A percentile compares a stretch with the other conserved stretches of the same genome.
phyloP scores from a whole-genome alignment of 129 eudicot genomes.

The Pseudognaphalium luteoalbum region DNA sequence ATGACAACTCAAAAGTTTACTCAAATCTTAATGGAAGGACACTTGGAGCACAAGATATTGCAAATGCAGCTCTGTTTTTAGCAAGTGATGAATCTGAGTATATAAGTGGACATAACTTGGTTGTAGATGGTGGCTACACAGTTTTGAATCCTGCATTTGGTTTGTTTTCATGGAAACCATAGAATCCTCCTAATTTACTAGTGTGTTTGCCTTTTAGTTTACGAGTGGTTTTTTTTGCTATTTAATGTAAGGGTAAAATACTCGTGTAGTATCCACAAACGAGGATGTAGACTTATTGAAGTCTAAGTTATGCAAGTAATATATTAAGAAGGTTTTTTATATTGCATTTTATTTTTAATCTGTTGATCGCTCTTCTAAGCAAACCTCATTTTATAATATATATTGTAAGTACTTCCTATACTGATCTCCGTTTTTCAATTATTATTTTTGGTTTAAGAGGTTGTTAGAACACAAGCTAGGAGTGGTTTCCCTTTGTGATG shows the following conservation, averaged over 20 bases:
- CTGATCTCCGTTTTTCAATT: too few species aligned
- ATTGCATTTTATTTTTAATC: too few species aligned
- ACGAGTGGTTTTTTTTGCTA: neutral
- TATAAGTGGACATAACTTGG: slow-evolving; percentile 47
- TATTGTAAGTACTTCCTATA: too few species aligned
- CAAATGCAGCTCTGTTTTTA: slow-evolving; percentile 39
- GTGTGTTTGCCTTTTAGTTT: neutral
- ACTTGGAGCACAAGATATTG: slow-evolving; percentile 39
- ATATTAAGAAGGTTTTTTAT: too few species aligned
- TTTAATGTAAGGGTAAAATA: neutral
- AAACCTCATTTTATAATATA: too few species aligned
- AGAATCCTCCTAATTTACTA: neutral
- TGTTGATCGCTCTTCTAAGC: too few species aligned
- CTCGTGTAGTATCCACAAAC: too few species aligned
- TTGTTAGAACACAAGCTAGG: too few species aligned
- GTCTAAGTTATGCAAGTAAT: too few species aligned
- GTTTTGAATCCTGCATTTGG: slow-evolving; percentile 34
- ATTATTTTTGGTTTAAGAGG: too few species aligned
- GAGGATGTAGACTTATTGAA: too few species aligned
- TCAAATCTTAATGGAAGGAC: slow-evolving; percentile 32
- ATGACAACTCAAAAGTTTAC: slow-evolving; percentile 20
- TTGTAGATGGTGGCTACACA: slow-evolving; percentile 49
- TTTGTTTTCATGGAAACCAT: slow-evolving; percentile 5
- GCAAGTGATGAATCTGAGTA: slow-evolving; percentile 54
- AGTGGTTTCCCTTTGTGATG: too few species aligned